Conservation (phyloP, 2,329 filamentous ascomycete genomes). For the Xylaria sp. region DNA sequence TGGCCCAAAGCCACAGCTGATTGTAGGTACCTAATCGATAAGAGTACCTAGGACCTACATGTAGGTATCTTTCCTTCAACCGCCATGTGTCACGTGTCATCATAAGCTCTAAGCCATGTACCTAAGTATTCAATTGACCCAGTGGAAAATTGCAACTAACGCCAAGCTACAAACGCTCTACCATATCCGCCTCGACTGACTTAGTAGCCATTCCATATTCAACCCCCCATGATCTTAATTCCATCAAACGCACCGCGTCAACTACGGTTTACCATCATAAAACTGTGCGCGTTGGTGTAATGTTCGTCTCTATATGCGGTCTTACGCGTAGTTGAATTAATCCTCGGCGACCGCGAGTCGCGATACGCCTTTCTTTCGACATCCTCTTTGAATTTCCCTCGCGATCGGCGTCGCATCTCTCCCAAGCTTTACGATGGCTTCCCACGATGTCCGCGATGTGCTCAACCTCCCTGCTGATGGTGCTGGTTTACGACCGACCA, state of each 20-base stretch:
- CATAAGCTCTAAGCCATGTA: background rate
- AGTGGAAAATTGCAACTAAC: background rate
- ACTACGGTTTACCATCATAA: conserved; percentile 11
- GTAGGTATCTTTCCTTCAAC: too few species aligned
- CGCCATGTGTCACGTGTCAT: background rate
- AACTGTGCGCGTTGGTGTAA: background rate
- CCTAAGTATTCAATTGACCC: background rate
- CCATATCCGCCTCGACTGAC: background rate
- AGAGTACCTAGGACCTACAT: too few species aligned
- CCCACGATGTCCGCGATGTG: conserved; percentile 87
- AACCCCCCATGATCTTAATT: conserved; percentile 7
- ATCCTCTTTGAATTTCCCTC: background rate
- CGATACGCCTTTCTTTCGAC: background rate
- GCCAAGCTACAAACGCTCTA: conserved; percentile 26
- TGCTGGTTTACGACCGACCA: conserved; percentile 67
- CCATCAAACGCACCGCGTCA: conserved; percentile 27
- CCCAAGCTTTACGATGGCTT: conserved; percentile 66
- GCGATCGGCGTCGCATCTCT: conserved; percentile 10
- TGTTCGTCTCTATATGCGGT: background rate
- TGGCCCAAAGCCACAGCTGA: conserved; percentile 13
- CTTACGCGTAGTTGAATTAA: conserved; percentile 4
- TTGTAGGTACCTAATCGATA: background rate
- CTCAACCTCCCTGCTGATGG: conserved; percentile 79
- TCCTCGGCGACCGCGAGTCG: background rate
- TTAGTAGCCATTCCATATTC: background rate